These are phyloP conservation scores for Fraxinus greggii DNA, from an alignment of 305 asterid genomes.

Conservation along the genomic window DNA sequence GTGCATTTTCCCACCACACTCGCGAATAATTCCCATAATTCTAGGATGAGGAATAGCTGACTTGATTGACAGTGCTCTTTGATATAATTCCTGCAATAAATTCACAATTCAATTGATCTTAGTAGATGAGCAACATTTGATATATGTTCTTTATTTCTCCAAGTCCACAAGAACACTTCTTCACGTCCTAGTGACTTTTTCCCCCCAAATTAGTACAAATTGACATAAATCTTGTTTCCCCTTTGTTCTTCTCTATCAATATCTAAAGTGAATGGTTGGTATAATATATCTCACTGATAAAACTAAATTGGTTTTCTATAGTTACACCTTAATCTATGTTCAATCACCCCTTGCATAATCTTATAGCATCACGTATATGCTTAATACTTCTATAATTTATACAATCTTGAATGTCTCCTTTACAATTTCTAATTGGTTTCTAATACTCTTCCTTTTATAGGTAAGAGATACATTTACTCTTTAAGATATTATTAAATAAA, in stretches of 20 bases:
- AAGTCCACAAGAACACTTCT: neutral
- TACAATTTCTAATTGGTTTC: neutral
- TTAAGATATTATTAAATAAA: neutral
- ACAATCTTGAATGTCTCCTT: neutral
- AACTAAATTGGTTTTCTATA: neutral
- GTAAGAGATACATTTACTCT: neutral
- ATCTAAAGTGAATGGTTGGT: neutral
- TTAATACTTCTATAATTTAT: neutral
- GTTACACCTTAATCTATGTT: neutral
- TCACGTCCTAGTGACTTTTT: neutral
- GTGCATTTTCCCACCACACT: conserved; percentile 99
- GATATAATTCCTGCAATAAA: conserved; percentile 73
- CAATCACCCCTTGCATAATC: neutral
- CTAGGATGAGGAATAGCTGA: conserved; percentile 99
- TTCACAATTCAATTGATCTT: conserved; percentile 22
- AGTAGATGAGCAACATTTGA: neutral
- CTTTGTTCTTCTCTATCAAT: neutral
- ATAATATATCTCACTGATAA: neutral
- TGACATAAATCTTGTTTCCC: neutral
- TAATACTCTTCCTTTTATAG: neutral
- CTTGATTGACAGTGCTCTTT: conserved; percentile 78
- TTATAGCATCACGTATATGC: neutral
- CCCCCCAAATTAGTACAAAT: neutral
- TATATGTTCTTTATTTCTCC: neutral
- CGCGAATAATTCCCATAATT: conserved; percentile 96